These are phyloP conservation scores for Calycina herbarum DNA, from an alignment of 2,329 filamentous ascomycete genomes.

Conservation along the genomic window DNA sequence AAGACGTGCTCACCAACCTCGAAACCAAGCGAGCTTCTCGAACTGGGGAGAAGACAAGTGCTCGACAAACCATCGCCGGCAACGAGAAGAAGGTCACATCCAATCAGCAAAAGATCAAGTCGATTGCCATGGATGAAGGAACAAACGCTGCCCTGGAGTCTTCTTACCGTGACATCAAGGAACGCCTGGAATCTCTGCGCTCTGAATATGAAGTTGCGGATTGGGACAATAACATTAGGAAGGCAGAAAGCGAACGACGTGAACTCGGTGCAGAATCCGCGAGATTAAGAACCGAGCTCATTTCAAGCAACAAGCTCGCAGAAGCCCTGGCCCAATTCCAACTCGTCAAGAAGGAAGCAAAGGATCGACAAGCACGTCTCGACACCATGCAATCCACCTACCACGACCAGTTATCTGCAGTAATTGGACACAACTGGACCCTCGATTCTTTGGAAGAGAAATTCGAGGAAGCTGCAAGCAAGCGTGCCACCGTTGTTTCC, in stretches of 20 bases:
- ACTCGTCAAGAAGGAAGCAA: conserved; percentile 76
- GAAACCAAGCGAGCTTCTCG: conserved; percentile 72
- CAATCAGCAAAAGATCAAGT: conserved; percentile 67
- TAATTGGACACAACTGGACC: conserved; percentile 69
- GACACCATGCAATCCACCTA: conserved; percentile 77
- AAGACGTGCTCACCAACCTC: conserved; percentile 68
- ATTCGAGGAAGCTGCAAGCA: conserved; percentile 63
- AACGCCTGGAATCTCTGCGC: conserved; percentile 60
- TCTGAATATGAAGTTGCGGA: conserved; percentile 62
- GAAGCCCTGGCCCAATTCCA: conserved; percentile 83
- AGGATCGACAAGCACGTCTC: conserved; percentile 71
- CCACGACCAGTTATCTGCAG: conserved; percentile 63
- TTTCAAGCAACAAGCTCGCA: conserved; percentile 78
- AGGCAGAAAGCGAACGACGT: conserved; percentile 64
- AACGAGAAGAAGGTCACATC: conserved; percentile 70
- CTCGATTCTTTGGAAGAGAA: conserved; percentile 67
- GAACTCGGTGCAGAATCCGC: conserved; percentile 71
- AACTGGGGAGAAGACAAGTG: conserved; percentile 71
- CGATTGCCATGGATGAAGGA: conserved; percentile 84
- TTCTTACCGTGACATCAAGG: conserved; percentile 68
- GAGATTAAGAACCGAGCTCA: conserved; percentile 74
- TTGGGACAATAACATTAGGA: conserved; percentile 70
- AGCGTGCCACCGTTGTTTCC: conserved; percentile 57
- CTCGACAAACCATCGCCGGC: conserved; percentile 68
- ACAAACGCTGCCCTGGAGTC: conserved; percentile 75